Conservation (phyloP, 2,329 filamentous ascomycete species). For the Alternaria brassicicola region DNA sequence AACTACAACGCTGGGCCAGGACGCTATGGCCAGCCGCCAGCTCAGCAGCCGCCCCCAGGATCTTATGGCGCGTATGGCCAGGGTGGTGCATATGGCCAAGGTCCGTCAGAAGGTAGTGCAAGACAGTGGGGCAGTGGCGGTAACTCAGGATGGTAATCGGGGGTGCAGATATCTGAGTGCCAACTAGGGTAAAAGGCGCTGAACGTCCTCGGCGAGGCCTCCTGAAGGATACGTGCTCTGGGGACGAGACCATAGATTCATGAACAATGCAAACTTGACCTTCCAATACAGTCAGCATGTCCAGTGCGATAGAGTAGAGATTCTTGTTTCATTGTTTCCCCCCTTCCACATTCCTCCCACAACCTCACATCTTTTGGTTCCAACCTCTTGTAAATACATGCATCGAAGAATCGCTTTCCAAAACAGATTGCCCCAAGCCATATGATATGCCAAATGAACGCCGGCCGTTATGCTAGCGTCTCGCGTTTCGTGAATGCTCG, state of each 20-base stretch:
- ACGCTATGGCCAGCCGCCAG: slow-evolving; percentile 25
- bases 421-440: slow-evolving; percentile 27
- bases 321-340: slow-evolving; percentile 20
- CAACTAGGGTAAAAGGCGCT: background rate
- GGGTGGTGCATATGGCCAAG: slow-evolving; percentile 29
- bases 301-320: slow-evolving; percentile 23
- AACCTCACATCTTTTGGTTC: background rate
- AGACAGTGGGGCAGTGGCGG: slow-evolving; percentile 42
- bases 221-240: background rate
- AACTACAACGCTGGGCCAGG: slow-evolving; percentile 24
- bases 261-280: slow-evolving; percentile 9
- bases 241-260: background rate
- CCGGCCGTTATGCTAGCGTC: slow-evolving; percentile 39
- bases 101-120: slow-evolving; percentile 19
- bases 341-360: slow-evolving; percentile 8
- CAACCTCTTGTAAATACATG: slow-evolving; percentile 23
- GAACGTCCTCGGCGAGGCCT: background rate
- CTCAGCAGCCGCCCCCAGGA: slow-evolving; percentile 22
- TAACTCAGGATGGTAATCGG: slow-evolving; percentile 34
- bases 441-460: slow-evolving; percentile 35
- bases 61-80: slow-evolving; percentile 31
- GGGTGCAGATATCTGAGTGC: background rate
- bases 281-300: background rate
- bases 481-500: slow-evolving; percentile 17
- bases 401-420: slow-evolving; percentile 19